These are phyloP conservation scores for Cicer pinnatifidum DNA, from an alignment of 306 rosid species.

Conservation along the genomic window DNA sequence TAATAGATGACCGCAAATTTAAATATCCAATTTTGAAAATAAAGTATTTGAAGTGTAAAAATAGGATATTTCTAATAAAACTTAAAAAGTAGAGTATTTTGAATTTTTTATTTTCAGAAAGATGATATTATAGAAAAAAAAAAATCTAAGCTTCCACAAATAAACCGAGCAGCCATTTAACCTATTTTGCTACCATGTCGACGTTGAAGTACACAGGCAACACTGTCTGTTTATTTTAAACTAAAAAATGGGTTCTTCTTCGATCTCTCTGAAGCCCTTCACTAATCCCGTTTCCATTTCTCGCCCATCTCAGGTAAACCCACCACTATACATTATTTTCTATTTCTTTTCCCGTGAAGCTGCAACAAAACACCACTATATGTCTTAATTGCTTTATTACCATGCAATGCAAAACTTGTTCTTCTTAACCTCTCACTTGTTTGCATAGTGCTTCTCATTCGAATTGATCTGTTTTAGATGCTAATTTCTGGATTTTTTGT, in stretches of 20 bases:
- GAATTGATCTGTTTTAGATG: not conserved
- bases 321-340: not conserved
- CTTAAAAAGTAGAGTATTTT: too few relatives aligned
- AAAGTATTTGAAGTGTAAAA: too few relatives aligned
- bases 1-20: too few relatives aligned
- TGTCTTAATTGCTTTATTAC: not conserved
- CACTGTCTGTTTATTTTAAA: not conserved
- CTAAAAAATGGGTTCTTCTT: slow-evolving; percentile 24
- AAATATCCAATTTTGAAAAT: too few relatives aligned
- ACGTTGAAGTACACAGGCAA: not conserved
- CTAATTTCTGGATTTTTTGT: not conserved
- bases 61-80: too few relatives aligned
- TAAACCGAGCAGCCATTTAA: too few relatives aligned
- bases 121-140: too few relatives aligned
- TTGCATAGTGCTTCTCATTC: not conserved
- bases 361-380: not conserved
- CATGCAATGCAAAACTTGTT: not conserved
- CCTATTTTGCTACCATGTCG: too few relatives aligned
- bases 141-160: too few relatives aligned
- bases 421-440: not conserved
- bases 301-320: slow-evolving; percentile 8
- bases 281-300: slow-evolving; percentile 13
- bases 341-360: not conserved
- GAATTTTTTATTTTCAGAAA: too few relatives aligned
- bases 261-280: slow-evolving; percentile 22